Base-by-base conservation (phyloP, 441 rosid species). In the Isatis lusitanica region DNA sequence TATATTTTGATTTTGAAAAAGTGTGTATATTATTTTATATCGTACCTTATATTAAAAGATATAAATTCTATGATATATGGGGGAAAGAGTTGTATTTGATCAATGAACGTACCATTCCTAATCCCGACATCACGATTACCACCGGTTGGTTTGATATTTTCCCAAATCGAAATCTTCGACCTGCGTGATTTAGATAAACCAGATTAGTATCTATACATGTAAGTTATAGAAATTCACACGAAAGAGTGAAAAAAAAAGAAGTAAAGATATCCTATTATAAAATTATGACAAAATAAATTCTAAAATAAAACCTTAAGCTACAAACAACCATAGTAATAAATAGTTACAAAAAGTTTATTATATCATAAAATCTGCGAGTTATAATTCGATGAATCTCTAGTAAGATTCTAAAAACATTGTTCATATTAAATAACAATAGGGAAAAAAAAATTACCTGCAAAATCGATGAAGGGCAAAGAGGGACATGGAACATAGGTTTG, bases 101-200 rank as follows among this genome's bases (percentile, higher is more conserved):
- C 38, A 51, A 15, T 9, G 43, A 13, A 55, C 80, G 3, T 76
- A 90, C 96, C 97, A 87, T 90, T 63, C 92, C 81, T 62, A 86
- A 64, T 60, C 96, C 92, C 1, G 86, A 83, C 94, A 88, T 80
- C 40, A 86, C 90, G 46, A 88, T 55, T 21, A 90, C 68, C 53
- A 90, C 90, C 35, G 51, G 75, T 35, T 81, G 75, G 24, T 77
- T 62, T 13, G 43, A 63, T 57, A 92, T 24, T 2, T 60, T 58
- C 21, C 90, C 93, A 10, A 86, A 42, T 64, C 93, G 79, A 70
- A 88, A 92, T 68, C 85, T 84, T 76, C 81, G 78, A 58, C 94
- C 93, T 86, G 80, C 28, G 18, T n/a, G 38, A 21, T 69, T 46
- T 38, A 35, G 28, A 53, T 36, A 52, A 57, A 71, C 17, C 48